Evolutionary conservation across 495 filamentous ascomycete genomes (phyloP).

Genomic region (Astrothelium subdiscretum): DNA sequence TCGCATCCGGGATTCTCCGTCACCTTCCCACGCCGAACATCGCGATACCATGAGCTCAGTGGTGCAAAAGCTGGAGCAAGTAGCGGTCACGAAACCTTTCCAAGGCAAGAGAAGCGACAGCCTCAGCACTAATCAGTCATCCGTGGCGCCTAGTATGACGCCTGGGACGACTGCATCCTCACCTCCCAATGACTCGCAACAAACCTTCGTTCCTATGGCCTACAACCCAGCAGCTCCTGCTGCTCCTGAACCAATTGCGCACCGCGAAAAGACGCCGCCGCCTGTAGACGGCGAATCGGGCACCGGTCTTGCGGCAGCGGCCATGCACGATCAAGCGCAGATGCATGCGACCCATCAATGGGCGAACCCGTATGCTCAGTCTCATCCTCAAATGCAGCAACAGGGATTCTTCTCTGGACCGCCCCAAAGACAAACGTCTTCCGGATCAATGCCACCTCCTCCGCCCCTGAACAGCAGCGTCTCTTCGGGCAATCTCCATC

Average conservation of each 20-base stretch:
- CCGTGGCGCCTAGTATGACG: slow-evolving; percentile 28
- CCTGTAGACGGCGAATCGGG: slow-evolving; percentile 57
- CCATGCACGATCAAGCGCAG: slow-evolving; percentile 43
- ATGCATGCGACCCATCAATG: slow-evolving; percentile 16
- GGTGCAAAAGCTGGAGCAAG: slow-evolving; percentile 72
- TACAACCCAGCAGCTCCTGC: slow-evolving; percentile 88
- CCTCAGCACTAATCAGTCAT: slow-evolving; percentile 27
- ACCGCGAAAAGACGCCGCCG: slow-evolving; percentile 85
- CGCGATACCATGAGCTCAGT: slow-evolving; percentile 57
- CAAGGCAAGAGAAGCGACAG: slow-evolving; percentile 20
- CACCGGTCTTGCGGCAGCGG: slow-evolving; percentile 62
- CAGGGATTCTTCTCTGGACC: slow-evolving; percentile 29
- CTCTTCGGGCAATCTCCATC: slow-evolving; percentile 15
- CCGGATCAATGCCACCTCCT: slow-evolving; percentile 20
- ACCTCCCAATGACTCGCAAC: slow-evolving; percentile 29
- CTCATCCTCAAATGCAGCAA: slow-evolving; percentile 22
- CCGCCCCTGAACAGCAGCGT: slow-evolving; percentile 13
- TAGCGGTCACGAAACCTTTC: slow-evolving; percentile 52
- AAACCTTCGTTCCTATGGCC: slow-evolving; percentile 56
- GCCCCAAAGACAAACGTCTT: slow-evolving; percentile 17
- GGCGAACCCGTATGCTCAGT: slow-evolving; percentile 24
- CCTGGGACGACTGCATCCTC: slow-evolving; percentile 30
- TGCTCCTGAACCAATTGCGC: slow-evolving; percentile 68
- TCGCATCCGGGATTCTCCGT: slow-evolving; percentile 43
- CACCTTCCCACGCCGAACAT: slow-evolving; percentile 28